Conservation (phyloP, 192 early-diverging fungal species). For the Chytriomyces hyalinus region DNA sequence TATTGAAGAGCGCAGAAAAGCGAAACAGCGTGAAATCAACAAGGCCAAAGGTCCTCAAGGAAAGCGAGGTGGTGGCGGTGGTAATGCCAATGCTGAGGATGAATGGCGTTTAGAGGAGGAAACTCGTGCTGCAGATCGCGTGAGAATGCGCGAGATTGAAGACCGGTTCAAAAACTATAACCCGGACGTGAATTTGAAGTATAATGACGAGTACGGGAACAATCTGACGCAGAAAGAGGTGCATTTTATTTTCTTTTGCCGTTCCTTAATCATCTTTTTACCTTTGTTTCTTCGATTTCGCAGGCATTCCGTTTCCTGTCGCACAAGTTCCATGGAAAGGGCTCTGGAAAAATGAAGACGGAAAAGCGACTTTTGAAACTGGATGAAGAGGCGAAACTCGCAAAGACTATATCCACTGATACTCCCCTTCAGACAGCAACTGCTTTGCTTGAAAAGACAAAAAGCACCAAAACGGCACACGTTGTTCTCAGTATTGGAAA, state of each 20-base stretch:
- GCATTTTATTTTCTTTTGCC: conserved; percentile 12
- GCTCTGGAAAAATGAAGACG: conserved; percentile 91
- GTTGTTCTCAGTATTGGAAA: conserved; percentile 83
- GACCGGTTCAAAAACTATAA: conserved; percentile 89
- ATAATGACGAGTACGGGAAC: conserved; percentile 87
- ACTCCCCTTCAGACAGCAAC: conserved; percentile 78
- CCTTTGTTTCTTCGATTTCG: not conserved
- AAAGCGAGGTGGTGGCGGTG: conserved; percentile 20
- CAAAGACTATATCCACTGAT: conserved; percentile 74
- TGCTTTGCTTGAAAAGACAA: conserved; percentile 73
- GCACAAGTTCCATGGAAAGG: conserved; percentile 96
- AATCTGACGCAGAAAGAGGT: conserved; percentile 83
- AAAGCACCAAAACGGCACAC: conserved; percentile 74
- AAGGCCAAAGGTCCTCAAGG: conserved; percentile 44
- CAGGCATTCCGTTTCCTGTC: conserved; percentile 86
- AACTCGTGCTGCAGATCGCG: conserved; percentile 46
- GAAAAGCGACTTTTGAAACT: conserved; percentile 85
- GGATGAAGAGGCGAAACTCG: conserved; percentile 77
- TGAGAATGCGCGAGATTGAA: conserved; percentile 46
- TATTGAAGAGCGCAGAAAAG: conserved; percentile 74
- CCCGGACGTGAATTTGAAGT: conserved; percentile 88
- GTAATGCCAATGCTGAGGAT: conserved; percentile 71
- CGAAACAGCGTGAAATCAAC: conserved; percentile 52
- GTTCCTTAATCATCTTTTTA: not conserved
- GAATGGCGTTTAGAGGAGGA: conserved; percentile 51